Base-by-base conservation (phyloP, 1,284 basidiomycete genomes). In the Ustilago lituana region DNA sequence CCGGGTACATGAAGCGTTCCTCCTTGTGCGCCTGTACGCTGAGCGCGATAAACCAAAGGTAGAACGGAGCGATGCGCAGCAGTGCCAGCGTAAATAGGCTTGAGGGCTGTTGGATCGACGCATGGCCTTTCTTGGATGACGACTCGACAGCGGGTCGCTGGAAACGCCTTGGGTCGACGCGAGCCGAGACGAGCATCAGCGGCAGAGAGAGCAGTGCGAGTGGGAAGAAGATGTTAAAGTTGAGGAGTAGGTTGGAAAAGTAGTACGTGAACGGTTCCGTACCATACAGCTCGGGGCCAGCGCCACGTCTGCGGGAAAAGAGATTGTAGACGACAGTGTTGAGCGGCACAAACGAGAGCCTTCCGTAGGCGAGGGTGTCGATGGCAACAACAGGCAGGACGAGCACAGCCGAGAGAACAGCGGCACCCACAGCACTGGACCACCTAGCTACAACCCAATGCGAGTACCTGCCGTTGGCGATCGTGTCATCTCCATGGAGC, bases 1-100 rank as follows among this genome's bases (percentile, higher is more conserved):
- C 90, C 1, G 96, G 95, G 83, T 90, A 98, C 89, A 98, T 91
- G 85, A 99, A 98, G 22, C 96, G 87, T 82, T 98, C 96, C 83
- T 99, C 96, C 84, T 98, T 98, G 84, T 98, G 96, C 5, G 90
- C 84, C 83, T 98, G 96, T 2, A 85, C 66, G 8, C 88, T 89
- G 66, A 99, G 84, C 67, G 96, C 88, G 3, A 82, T 86, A 43
- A 91, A 79, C 94, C 96, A 98, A 24, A 97, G 74, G 84, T 98
- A 98, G 75, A 95, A 87, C 1, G 94, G 94, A 6, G 87, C 83
- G 15, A 98, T 85, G 38, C 94, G 87, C 52, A 94, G 78, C 0
- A 86, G 86, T 36, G 98, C 84, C 26, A 94, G 83, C 0, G 63
- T 35, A 8, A 75, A 59, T 8, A 76, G 69, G 15, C 53, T 54